Conservation (phyloP, 306 rosid species). For the Malus orientalis region DNA sequence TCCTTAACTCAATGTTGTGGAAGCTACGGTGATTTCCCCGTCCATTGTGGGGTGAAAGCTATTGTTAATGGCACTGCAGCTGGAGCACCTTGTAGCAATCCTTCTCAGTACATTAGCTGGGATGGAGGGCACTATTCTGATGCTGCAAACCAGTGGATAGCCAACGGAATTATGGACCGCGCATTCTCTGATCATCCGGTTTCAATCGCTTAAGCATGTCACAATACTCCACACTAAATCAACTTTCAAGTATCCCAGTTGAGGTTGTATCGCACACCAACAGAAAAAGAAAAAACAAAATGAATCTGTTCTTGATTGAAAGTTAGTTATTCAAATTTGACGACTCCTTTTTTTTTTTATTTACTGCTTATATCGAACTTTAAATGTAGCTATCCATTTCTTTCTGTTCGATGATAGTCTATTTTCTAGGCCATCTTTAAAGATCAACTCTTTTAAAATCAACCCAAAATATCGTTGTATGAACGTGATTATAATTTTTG, state of each 20-base stretch:
- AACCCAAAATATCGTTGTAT: too few species aligned
- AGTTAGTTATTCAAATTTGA: too few species aligned
- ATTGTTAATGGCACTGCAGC: constrained; percentile 14
- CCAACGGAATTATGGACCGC: constrained; percentile 2
- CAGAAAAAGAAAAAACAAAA: background rate
- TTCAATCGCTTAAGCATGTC: constrained; percentile 8
- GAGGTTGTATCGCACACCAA: background rate
- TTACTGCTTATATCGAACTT: too few species aligned
- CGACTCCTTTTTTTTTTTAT: too few species aligned
- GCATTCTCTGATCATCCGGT: constrained; percentile 17
- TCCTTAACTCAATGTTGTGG: constrained; percentile 24
- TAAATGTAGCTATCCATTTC: too few species aligned
- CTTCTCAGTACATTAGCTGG: constrained; percentile 19
- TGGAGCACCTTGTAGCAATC: constrained; percentile 16
- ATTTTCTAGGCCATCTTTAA: too few species aligned
- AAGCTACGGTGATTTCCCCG: background rate
- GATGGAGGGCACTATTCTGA: constrained; percentile 21
- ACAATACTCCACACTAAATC: background rate
- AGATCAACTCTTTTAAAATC: too few species aligned
- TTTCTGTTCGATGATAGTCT: too few species aligned
- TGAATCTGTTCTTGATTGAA: too few species aligned
- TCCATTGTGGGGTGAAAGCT: background rate
- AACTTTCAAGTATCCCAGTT: background rate
- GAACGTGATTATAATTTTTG: too few species aligned
- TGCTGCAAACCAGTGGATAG: constrained; percentile 24